Conservation (phyloP, 2,329 filamentous ascomycete genomes). For the Apiospora saccharicola region DNA sequence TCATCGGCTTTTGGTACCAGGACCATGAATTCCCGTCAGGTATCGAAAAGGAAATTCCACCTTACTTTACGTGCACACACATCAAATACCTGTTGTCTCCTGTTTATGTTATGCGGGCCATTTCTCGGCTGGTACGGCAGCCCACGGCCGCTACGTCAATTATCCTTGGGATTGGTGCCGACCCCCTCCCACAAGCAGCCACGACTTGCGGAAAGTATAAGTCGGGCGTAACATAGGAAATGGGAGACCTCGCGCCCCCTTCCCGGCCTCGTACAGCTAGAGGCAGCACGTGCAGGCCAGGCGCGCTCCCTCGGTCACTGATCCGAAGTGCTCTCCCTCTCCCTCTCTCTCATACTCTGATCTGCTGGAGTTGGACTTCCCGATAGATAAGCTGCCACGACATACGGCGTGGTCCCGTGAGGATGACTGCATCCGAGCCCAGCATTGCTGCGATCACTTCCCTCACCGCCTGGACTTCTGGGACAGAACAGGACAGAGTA, state of each 20-base stretch:
- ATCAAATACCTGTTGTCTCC: conserved; percentile 10
- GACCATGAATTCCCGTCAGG: conserved; percentile 4
- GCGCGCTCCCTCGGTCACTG: conserved; percentile 14
- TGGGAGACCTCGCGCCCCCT: conserved; percentile 5
- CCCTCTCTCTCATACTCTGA: not conserved
- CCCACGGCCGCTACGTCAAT: conserved; percentile 19
- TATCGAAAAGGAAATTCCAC: conserved; percentile 13
- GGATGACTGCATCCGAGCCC: conserved; percentile 25
- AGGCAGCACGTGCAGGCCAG: conserved; percentile 14
- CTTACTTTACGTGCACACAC: not conserved
- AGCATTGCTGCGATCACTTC: conserved; percentile 1
- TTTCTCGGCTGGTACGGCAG: conserved; percentile 20
- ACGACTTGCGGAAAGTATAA: not conserved
- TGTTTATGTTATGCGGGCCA: not conserved
- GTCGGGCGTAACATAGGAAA: not conserved
- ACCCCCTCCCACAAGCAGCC: not conserved
- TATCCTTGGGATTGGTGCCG: conserved; percentile 11
- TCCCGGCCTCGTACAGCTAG: conserved; percentile 11
- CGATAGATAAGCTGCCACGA: conserved; percentile 23
- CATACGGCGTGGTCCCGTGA: conserved; percentile 24
- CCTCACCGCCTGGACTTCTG: conserved; percentile 20
- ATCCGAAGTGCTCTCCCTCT: not conserved
- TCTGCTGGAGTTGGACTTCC: conserved; percentile 1
- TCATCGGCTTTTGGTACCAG: conserved; percentile 17
- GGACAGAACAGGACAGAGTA: conserved; percentile 1